These are phyloP conservation scores for Aegilops sharonensis DNA, from an alignment of 176 grass and related monocot species.

Conservation along the genomic window DNA sequence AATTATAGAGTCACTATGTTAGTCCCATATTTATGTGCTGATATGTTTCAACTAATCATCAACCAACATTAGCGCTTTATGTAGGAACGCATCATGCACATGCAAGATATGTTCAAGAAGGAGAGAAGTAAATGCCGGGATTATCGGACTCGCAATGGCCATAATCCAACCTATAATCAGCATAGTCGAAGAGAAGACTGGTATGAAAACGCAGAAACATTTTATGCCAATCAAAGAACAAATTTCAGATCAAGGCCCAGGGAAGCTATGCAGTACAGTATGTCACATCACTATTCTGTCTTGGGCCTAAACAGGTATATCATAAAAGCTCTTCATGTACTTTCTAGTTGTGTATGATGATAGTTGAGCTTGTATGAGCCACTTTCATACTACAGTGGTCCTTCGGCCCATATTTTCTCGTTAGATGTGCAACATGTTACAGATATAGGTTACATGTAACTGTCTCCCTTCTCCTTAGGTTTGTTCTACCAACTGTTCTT, in stretches of 20 bases:
- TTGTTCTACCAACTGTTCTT: not conserved
- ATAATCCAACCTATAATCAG: slow-evolving; percentile 53
- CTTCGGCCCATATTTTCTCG: not conserved
- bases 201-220: slow-evolving; percentile 55
- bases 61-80: slow-evolving; percentile 25
- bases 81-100: slow-evolving; percentile 70
- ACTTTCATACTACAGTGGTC: not conserved
- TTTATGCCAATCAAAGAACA: slow-evolving; percentile 58
- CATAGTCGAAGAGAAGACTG: slow-evolving; percentile 55
- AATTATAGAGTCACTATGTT: not conserved
- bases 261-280: slow-evolving; percentile 28
- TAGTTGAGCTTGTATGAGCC: not conserved
- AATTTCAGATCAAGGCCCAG: slow-evolving; percentile 48
- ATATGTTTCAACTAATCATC: slow-evolving; percentile 38
- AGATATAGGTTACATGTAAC: not conserved
- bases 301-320: slow-evolving; percentile 76
- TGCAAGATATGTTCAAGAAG: slow-evolving; percentile 72
- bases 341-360: not conserved
- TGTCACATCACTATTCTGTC: slow-evolving; percentile 74
- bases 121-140: slow-evolving; percentile 67
- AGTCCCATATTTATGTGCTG: not conserved
- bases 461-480: not conserved
- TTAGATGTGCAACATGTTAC: not conserved
- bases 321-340: not conserved
- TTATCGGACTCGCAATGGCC: slow-evolving; percentile 41